These are phyloP conservation scores for Phytophthora sp. DNA, from an alignment of 352 stramenopile genomes.

Conservation along the genomic window DNA sequence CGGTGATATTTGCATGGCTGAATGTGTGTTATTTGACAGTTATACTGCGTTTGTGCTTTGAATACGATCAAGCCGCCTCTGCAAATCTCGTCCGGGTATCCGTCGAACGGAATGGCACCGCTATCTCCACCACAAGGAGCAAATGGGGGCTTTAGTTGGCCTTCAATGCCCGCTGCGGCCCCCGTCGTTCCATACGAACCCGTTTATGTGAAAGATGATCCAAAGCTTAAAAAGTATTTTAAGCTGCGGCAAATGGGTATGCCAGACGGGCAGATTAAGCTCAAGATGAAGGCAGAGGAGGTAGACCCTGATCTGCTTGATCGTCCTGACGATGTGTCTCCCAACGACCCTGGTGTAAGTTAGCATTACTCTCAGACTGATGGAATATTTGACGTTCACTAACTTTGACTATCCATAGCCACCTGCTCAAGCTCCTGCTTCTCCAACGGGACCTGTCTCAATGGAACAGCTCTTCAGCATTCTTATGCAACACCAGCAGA, in stretches of 20 bases:
- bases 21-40: constrained; percentile 3
- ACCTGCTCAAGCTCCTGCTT: constrained; percentile 30
- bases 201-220: constrained; percentile 78
- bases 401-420: constrained; percentile 38
- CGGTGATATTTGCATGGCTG: background rate
- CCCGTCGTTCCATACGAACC: constrained; percentile 63
- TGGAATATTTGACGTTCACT: background rate
- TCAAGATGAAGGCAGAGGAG: constrained; percentile 82
- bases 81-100: constrained; percentile 27
- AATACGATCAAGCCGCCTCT: constrained; percentile 33
- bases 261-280: constrained; percentile 80
- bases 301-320: constrained; percentile 71
- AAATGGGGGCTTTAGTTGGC: constrained; percentile 32
- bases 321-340: constrained; percentile 73
- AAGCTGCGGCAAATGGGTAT: constrained; percentile 86
- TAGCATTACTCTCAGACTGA: too few species aligned
- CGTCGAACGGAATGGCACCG: constrained; percentile 24
- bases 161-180: constrained; percentile 28
- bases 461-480: constrained; percentile 90
- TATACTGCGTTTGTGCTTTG: constrained; percentile 1
- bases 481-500: constrained; percentile 89
- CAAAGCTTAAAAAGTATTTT: constrained; percentile 82
- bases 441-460: constrained; percentile 55
- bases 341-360: constrained; percentile 81
- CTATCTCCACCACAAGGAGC: constrained; percentile 24